Percentiles rank a stretch among this genome's conserved stretches.
These are phyloP conservation scores for Microbotryum lychnidis-dioicae DNA, from an alignment of 1,284 basidiomycete species.

Conservation along the genomic window DNA sequence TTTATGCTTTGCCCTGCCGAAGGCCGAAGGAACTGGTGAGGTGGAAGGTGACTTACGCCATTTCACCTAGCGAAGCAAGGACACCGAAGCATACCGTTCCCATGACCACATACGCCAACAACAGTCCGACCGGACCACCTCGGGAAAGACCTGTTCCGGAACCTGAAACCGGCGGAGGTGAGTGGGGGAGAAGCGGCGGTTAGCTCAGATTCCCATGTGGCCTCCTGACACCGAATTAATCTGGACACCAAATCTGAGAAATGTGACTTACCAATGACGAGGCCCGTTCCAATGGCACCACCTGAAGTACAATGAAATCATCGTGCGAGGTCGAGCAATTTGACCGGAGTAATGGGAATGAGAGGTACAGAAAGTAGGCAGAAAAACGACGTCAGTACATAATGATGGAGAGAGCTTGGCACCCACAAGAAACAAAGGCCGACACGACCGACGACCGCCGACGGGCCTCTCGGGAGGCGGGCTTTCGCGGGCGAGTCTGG, in stretches of 20 bases:
- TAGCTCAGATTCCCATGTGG: constrained; percentile 10
- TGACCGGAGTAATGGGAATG: constrained; percentile 2
- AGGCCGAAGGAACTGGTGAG: constrained; percentile 3
- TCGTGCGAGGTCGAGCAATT: not conserved
- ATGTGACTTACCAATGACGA: constrained; percentile 41
- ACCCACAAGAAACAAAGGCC: too few relatives aligned
- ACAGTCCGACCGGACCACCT: constrained; percentile 38
- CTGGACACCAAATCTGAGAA: constrained; percentile 1
- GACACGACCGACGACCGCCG: too few relatives aligned
- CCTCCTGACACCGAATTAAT: constrained; percentile 24
- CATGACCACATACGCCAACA: constrained; percentile 29
- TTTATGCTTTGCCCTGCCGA: not conserved
- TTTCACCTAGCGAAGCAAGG: constrained; percentile 41
- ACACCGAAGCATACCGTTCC: constrained; percentile 13
- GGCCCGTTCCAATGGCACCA: constrained; percentile 60
- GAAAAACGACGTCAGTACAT: constrained; percentile 45
- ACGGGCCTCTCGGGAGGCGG: too few relatives aligned
- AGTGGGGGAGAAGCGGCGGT: constrained; percentile 25
- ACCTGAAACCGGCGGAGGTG: constrained; percentile 37
- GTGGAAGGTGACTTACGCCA: constrained; percentile 33
- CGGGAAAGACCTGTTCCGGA: constrained; percentile 36
- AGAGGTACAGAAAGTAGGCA: not conserved
- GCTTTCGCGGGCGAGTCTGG: too few relatives aligned
- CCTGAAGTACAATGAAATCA: constrained; percentile 40
- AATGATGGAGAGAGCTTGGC: not conserved